Base-by-base conservation (phyloP, 345 rosid genomes). In the Hibiscus mutabilis region DNA sequence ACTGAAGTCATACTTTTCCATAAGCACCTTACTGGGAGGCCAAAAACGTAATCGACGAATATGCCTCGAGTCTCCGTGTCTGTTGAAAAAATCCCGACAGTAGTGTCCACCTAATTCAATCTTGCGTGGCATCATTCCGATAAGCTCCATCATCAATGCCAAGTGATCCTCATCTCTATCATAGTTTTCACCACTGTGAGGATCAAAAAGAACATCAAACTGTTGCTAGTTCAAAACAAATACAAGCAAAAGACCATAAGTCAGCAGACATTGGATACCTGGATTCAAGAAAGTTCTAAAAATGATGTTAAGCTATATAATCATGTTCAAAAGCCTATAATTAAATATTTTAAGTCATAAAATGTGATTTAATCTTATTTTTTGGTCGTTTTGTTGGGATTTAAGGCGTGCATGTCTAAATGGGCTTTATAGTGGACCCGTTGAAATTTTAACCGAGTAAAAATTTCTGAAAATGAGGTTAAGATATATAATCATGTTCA, bases 81-180 rank as follows among this genome's bases (percentile, higher is more conserved):
- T 84, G 75, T 86, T 91, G 86, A 94, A 91, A 82, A 83, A 89
- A 72, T 91, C 91, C 62, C 94, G 83, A 5, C 96, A 94, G 77
- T 84, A 80, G 15, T 86, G 89, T 16, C 98, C 97, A 0, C 90
- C 83, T 60, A 88, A 82, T 42, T 97, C 97, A 85, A 89, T 81
- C 98, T 91, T 91, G 51, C 90, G 85, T 16, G 98, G 97, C 84
- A 89, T 94, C 87, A 73, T 64, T 22, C 96, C 97, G 21, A 88
- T 76, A 74, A 94, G 97, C 82, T 94, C 97, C 96, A 91, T 91
- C 98, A 89, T 94, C 81, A 94, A 81, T 71, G 98, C 98, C 79
- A 91, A 81, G 85, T 94, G 98, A 83, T 91, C 98, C 96, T 94
- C 98, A 79, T 94, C 97, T 74, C 88, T 82, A 10, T 86, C 91